Base-by-base conservation (phyloP, 768 basidiomycete genomes). In the Suillus brevipes region DNA sequence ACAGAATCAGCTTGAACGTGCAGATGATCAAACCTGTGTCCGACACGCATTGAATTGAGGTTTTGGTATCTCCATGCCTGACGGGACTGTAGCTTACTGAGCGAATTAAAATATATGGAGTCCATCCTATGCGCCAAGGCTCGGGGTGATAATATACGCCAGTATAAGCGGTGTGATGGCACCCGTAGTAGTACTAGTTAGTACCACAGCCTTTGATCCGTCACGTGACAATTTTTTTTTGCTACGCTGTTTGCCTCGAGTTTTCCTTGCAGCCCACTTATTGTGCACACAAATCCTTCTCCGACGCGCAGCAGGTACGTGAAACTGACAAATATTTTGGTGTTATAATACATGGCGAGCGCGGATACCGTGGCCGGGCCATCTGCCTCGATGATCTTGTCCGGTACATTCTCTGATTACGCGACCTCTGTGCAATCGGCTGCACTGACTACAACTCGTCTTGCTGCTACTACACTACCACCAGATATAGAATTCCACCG, bases 401-500 rank as follows among this genome's bases (percentile, higher is more conserved):
- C 67, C 2, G 69, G 73, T 20, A 68, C 72, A 0, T 92, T 91
- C 66, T 74, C 84, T 66, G 77, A 76, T 3, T 89, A 85, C 72
- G 85, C 90, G 68, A 72, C 82, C 13, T 70, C 80, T 37, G 74
- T 93, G 6, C 92, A 93, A 72, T 76, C 78, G 1, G 76, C 83
- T 12, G 89, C 88, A 0, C 82, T 93, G 14, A 82, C 83, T 53
- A 81, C 89, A 9, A 92, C 90, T 3, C 83, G 86, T 61, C 78
- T 82, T 59, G 84, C 91, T 0, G 85, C 84, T 2, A 78, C 79
- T 2, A 69, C 68, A n/a, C 79, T 94, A 4, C 90, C 94, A 3
- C 67, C 80, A 16, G 96, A 98, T 78, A 80, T 99, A 64, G 78
- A 82, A n/a, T 98, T 95, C 76, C 93, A 97, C 77, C 89, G 93